A percentile compares a stretch with the other conserved stretches of the same genome.
phyloP scores from a whole-genome alignment of 805 yeast species.

The Candida rishiriensis region DNA sequence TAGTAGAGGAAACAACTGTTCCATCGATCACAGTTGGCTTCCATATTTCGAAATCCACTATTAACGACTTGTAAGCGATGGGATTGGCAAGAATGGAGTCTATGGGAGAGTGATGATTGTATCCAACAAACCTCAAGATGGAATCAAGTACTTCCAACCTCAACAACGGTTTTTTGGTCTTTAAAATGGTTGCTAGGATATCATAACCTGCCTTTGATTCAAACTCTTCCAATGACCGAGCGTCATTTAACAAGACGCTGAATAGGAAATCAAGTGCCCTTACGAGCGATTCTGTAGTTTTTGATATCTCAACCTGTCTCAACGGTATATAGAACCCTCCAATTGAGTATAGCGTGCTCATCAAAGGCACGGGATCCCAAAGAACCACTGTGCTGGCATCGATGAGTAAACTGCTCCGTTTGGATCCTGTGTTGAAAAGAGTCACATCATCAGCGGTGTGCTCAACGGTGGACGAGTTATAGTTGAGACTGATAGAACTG shows the following conservation, averaged over 20 bases:
- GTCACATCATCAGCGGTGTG: too few relatives aligned
- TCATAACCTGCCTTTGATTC: constrained; percentile 59
- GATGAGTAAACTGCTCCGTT: neutral
- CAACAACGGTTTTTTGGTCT: constrained; percentile 38
- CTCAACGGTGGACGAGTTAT: too few relatives aligned
- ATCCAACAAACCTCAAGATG: constrained; percentile 53
- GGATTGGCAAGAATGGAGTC: constrained; percentile 56
- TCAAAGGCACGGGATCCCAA: constrained; percentile 14
- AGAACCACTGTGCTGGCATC: constrained; percentile 1
- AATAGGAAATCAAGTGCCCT: constrained; percentile 39
- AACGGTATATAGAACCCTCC: constrained; percentile 51
- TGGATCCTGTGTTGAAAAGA: too few relatives aligned
- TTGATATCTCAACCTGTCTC: constrained; percentile 41
- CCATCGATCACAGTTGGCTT: constrained; percentile 23
- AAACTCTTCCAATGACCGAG: constrained; percentile 53
- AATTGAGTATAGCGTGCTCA: constrained; percentile 32
- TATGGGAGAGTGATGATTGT: constrained; percentile 42
- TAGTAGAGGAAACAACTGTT: constrained; percentile 15
- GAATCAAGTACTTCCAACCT: constrained; percentile 42
- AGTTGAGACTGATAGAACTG: too few relatives aligned
- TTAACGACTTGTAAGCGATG: constrained; percentile 50
- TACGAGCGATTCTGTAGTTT: constrained; percentile 30
- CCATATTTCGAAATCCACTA: constrained; percentile 65
- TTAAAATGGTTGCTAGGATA: constrained; percentile 49
- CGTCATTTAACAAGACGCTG: constrained; percentile 38